Base-by-base conservation (phyloP, 2,329 filamentous ascomycete species). In the Neodidymelliopsis sp. region DNA sequence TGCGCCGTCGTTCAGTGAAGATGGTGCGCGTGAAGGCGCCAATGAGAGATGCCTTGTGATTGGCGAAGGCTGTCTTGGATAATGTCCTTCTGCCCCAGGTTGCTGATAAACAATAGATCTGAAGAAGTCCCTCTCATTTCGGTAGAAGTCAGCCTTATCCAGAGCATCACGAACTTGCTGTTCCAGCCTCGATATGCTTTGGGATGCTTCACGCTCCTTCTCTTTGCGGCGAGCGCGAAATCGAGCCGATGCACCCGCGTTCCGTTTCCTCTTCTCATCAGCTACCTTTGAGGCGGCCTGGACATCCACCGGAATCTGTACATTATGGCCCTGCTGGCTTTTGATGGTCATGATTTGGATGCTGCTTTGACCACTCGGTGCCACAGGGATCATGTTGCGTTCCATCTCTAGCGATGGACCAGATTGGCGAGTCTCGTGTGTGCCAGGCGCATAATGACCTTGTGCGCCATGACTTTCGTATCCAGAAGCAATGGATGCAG, bases 181-280 rank as follows among this genome's bases (percentile, higher is more conserved):
- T 65, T 90, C 86, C 43, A 93, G 77, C 58, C 85, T 83, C 39
- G 88, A 80, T 55, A 93, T 85, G 38, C 83, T 86, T 44, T 81
- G 80, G 12, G 84, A 83, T 48, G 87, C 87, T 69, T 91, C 87
- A 60, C 83, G 84, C 69, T 93, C 89, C 69, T 88, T 87, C 65
- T 91, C 89, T 74, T 95, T 95, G 66, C 91, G 86, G 51, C 91
- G 83, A 65, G 86, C 84, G 45, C 91, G 83, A 58, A 95, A 94
- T 50, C 91, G 82, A 36, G 90, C 90, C 47, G 90, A 95, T 5
- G 91, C 91, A 36, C 89, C 89, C 29, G 91, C 91, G 65, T 96
- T 96, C 40, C 90, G 84, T 70, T 88, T 87, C 46, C 91, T 81
- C 74, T 94, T 96, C 71, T 95, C 90, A 64, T 94, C 89, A 28